phyloP scores from a whole-genome alignment of 129 eudicot species.

The Ambrosia artemisiifolia region DNA sequence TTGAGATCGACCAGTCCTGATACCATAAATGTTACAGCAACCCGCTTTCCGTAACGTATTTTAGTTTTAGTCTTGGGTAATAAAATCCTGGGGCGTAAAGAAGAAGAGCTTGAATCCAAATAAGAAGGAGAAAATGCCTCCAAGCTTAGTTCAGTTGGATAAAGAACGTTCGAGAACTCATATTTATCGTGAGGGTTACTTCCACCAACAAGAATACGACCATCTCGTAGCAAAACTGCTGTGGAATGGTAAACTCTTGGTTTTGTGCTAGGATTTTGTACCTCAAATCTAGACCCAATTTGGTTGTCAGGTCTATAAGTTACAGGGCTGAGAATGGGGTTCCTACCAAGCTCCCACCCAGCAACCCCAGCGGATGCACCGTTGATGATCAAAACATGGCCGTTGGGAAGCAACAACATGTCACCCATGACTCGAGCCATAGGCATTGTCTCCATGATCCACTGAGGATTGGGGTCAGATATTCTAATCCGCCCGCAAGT shows the following conservation, averaged over 20 bases:
- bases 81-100: too few species aligned
- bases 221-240: not conserved
- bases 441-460: slow-evolving; percentile 70
- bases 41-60: too few species aligned
- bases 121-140: slow-evolving; percentile 61
- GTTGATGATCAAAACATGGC: slow-evolving; percentile 45
- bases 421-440: slow-evolving; percentile 55
- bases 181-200: too few species aligned
- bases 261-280: slow-evolving; percentile 31
- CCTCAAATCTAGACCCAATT: not conserved
- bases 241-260: slow-evolving; percentile 55
- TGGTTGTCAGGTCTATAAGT: slow-evolving; percentile 33
- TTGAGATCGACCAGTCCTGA: slow-evolving; percentile 23
- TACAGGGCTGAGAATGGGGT: slow-evolving; percentile 29
- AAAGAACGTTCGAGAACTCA: slow-evolving; percentile 29
- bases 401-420: slow-evolving; percentile 57
- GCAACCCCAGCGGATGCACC: slow-evolving; percentile 51
- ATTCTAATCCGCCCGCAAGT: slow-evolving; percentile 48
- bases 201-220: too few species aligned
- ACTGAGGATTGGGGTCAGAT: slow-evolving; percentile 43
- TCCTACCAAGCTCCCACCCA: slow-evolving; percentile 55
- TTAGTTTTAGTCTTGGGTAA: too few species aligned
- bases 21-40: slow-evolving; percentile 30
- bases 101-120: slow-evolving; percentile 27
- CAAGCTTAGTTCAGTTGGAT: slow-evolving; percentile 55